These are phyloP conservation scores for Rhododendron henanense DNA, from an alignment of 148 eudicot species.

Conservation along the genomic window DNA sequence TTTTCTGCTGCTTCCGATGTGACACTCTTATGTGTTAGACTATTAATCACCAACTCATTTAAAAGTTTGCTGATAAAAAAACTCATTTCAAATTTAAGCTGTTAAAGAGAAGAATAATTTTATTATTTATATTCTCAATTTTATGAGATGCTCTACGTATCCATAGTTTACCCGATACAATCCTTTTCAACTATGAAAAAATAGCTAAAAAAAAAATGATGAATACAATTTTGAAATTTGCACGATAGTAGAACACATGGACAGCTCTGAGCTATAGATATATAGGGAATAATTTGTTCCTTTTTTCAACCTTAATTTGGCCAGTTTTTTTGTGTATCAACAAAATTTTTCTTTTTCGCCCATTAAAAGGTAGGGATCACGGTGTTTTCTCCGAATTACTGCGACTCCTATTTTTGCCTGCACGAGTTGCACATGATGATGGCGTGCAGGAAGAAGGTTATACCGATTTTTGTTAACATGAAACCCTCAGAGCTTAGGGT, in stretches of 20 bases:
- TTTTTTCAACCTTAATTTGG: neutral
- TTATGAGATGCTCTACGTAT: no score
- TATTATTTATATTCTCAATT: no score
- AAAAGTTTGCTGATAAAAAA: no score
- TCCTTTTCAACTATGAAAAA: no score
- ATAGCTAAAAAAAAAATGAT: no score
- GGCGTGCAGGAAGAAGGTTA: conserved; percentile 34
- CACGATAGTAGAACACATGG: neutral
- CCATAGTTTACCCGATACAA: no score
- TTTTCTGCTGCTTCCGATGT: no score
- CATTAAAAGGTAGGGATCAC: conserved; percentile 32
- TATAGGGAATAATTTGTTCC: neutral
- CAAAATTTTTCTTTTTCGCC: neutral
- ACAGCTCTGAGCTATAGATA: neutral
- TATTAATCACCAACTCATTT: no score
- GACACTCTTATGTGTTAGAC: no score
- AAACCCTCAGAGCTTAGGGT: conserved; percentile 53
- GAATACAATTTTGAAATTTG: neutral
- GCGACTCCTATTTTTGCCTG: conserved; percentile 43
- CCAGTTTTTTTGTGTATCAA: conserved; percentile 16
- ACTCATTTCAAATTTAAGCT: no score
- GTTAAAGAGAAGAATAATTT: no score
- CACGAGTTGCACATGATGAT: conserved; percentile 47
- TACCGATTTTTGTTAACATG: conserved; percentile 48
- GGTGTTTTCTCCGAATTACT: conserved; percentile 43